Evolutionary conservation across 164 flowering plant species (phyloP).

Genomic region (Kalanchoe fedtschenkoi): DNA sequence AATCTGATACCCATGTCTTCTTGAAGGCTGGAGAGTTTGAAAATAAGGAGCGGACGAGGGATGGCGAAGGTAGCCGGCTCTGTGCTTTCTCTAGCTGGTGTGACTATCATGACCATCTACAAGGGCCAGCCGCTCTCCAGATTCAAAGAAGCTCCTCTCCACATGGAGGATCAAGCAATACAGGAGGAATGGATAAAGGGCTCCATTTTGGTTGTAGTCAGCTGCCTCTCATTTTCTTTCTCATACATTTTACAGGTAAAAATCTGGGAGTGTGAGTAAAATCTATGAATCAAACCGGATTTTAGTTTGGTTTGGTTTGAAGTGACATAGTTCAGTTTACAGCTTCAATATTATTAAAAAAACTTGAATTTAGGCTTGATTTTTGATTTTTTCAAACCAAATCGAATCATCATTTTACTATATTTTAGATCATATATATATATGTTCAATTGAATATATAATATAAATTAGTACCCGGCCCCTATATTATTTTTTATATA

Average conservation of each 20-base stretch:
- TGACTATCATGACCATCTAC: slow-evolving; percentile 62
- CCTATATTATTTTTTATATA: too few species aligned
- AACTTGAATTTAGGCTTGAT: too few species aligned
- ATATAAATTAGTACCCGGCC: too few species aligned
- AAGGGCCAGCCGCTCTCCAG: slow-evolving; percentile 47
- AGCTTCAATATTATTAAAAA: too few species aligned
- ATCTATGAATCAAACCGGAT: too few species aligned
- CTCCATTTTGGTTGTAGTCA: slow-evolving; percentile 47
- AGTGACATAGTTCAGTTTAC: too few species aligned
- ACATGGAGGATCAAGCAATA: slow-evolving; percentile 22
- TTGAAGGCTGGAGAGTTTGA: slow-evolving; percentile 49
- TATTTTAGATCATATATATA: too few species aligned
- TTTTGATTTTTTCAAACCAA: too few species aligned
- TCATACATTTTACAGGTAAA: slow-evolving; percentile 89
- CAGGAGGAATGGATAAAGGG: slow-evolving; percentile 77
- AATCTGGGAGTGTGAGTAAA: too few species aligned
- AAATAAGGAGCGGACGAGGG: slow-evolving; percentile 39
- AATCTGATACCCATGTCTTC: neutral
- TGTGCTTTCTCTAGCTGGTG: slow-evolving; percentile 61
- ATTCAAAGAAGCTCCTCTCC: slow-evolving; percentile 35
- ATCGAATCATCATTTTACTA: too few species aligned
- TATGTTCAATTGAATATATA: too few species aligned
- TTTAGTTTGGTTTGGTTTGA: too few species aligned
- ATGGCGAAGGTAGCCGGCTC: slow-evolving; percentile 65
- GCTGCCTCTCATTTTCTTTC: slow-evolving; percentile 75